Base-by-base conservation (phyloP, 106 monocot genomes). In the Allium fistulosum region DNA sequence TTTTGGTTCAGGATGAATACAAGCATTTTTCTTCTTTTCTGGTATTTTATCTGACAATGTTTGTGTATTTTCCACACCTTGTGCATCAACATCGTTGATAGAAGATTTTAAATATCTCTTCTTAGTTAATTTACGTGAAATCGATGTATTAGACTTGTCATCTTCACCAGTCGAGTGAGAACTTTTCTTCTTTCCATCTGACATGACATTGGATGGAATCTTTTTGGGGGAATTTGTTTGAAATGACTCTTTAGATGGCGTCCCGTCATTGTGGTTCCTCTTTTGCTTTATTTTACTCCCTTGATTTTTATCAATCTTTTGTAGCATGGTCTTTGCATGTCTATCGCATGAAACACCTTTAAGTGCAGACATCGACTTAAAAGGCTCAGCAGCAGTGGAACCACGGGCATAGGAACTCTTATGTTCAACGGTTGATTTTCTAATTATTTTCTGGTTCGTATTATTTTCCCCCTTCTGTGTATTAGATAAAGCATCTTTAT, bases 121-220 rank as follows among this genome's bases (percentile, higher is more conserved):
- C 15, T 58, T 57, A 12, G 17, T 9, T 58, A 79, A 80, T 62
- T 81, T 83, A 26, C 13, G 48, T 10, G 63, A 58, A 49, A 69
- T 81, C 45, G 16, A 17, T 17, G 4, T 28, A 67, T 74, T 79
- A 46, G 57, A 61, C 53, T 71, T 78, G 5, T 58, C 74, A 62
- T 82, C 80, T 59, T 53, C 51, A 28, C 73, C 72, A 17, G 55
- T 80, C 66, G 64, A 51, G 70, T 69, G 65, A 49, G 61, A 76
- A 10, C 18, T 76, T 75, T 78, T 79, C 69, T 78, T 88, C 61
- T 86, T 83, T 59, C 80, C 81, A 53, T 78, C 78, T 64, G 64
- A 7, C 60, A 62, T 28, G 59, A 50, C 48, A 71, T 69, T 72
- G 62, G 81, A 74, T 27, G 63, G 15, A 69, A 63, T 27, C 45